A percentile compares a stretch with the other conserved stretches of the same genome.
These are phyloP conservation scores for Pythium coloratum DNA, from an alignment of 352 stramenopile species.

Conservation along the genomic window DNA sequence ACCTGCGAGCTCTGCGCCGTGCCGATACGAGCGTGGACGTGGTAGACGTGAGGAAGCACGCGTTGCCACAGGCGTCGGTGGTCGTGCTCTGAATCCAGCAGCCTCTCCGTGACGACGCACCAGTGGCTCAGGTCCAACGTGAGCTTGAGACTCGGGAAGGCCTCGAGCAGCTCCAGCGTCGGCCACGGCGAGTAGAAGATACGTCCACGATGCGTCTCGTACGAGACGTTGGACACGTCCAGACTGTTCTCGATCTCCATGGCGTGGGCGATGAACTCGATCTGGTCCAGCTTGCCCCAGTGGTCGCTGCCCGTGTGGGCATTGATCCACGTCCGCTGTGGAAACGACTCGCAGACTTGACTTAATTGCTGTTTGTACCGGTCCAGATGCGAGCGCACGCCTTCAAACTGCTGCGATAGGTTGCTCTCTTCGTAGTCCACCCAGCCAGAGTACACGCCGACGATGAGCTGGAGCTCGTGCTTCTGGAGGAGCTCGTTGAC, in stretches of 20 bases:
- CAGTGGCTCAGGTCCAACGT: slow-evolving; percentile 75
- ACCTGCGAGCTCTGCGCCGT: slow-evolving; percentile 54
- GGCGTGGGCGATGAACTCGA: slow-evolving; percentile 50
- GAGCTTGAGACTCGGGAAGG: slow-evolving; percentile 62
- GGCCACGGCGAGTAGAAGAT: slow-evolving; percentile 75
- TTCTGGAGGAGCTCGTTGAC: slow-evolving; percentile 45
- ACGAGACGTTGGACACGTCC: slow-evolving; percentile 35
- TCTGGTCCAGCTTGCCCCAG: slow-evolving; percentile 43
- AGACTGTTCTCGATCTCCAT: slow-evolving; percentile 47
- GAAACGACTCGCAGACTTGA: slow-evolving; percentile 33
- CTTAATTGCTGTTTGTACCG: slow-evolving; percentile 42
- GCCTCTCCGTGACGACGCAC: slow-evolving; percentile 54
- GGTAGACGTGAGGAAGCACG: slow-evolving; percentile 55
- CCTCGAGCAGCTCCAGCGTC: slow-evolving; percentile 55
- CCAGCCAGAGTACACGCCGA: slow-evolving; percentile 74
- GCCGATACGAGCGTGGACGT: slow-evolving; percentile 65
- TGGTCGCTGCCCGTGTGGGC: slow-evolving; percentile 63
- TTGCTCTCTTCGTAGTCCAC: slow-evolving; percentile 63
- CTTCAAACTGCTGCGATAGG: slow-evolving; percentile 56
- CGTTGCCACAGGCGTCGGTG: slow-evolving; percentile 38
- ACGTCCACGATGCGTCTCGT: slow-evolving; percentile 68
- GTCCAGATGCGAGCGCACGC: slow-evolving; percentile 38
- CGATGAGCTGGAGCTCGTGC: slow-evolving; percentile 59
- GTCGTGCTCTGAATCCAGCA: slow-evolving; percentile 51
- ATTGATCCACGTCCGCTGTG: slow-evolving; percentile 43